phyloP scores from a whole-genome alignment of 345 rosid genomes.

The Sisymbrium irio region DNA sequence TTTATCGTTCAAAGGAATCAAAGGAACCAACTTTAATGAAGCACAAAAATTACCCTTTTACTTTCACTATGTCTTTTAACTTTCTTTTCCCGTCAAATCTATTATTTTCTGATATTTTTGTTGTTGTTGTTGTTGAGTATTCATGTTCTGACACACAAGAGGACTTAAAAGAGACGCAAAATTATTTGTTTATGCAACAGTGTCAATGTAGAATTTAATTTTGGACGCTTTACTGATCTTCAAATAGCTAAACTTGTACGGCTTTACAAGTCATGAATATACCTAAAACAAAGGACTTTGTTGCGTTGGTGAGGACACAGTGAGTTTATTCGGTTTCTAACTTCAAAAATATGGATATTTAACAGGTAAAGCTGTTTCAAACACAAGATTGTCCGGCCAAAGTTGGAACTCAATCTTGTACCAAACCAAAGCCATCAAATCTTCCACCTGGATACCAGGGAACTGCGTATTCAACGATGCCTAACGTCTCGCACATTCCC shows the following conservation, averaged over 20 bases:
- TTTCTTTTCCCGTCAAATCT: no score
- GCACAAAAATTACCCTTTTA: neutral
- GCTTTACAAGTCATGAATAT: neutral
- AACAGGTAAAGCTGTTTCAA: slow-evolving; percentile 49
- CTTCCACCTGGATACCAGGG: slow-evolving; percentile 44
- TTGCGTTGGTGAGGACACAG: neutral
- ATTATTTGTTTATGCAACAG: neutral
- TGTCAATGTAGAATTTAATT: neutral
- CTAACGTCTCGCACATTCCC: slow-evolving; percentile 20
- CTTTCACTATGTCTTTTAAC: neutral
- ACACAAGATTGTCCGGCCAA: slow-evolving; percentile 48
- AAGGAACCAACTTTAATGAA: neutral
- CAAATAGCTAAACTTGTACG: neutral
- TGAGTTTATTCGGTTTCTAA: neutral
- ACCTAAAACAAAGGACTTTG: neutral
- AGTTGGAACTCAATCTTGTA: slow-evolving; percentile 30
- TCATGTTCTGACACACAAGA: no score
- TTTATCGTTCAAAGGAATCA: neutral
- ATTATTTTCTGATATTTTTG: neutral
- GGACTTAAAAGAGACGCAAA: no score
- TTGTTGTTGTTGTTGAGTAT: no score
- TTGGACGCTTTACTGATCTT: neutral
- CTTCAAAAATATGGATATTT: neutral
- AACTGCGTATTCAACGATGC: neutral
- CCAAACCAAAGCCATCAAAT: slow-evolving; percentile 1